A percentile compares a stretch with the other conserved stretches of the same genome.
Evolutionary conservation across 2,329 filamentous ascomycete genomes (phyloP).

Genomic region (Paraconiothyrium sp.): DNA sequence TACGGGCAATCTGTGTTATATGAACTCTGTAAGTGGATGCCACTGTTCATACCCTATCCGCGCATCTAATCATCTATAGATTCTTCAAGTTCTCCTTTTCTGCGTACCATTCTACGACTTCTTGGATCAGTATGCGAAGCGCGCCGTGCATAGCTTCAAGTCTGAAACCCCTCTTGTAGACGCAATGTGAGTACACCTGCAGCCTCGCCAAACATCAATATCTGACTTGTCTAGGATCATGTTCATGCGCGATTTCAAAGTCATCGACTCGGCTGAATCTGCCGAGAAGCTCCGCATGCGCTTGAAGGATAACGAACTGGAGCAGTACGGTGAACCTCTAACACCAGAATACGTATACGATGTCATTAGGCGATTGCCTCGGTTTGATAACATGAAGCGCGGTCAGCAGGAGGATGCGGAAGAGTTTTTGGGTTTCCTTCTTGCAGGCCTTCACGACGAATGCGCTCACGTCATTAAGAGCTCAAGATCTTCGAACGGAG

Average conservation of each 20-base stretch:
- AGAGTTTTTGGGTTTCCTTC: conserved; percentile 91
- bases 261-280: conserved; percentile 81
- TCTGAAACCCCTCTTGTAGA: conserved; percentile 93
- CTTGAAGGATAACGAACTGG: conserved; percentile 83
- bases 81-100: conserved; percentile 94
- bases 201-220: neutral
- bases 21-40: conserved; percentile 89
- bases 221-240: conserved; percentile 72
- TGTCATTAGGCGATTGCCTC: conserved; percentile 83
- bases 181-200: conserved; percentile 75
- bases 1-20: conserved; percentile 99
- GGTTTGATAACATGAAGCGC: conserved; percentile 93
- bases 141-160: conserved; percentile 90
- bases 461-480: conserved; percentile 79
- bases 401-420: conserved; percentile 98
- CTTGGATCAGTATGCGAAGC: conserved; percentile 83
- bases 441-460: conserved; percentile 94
- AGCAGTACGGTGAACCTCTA: conserved; percentile 90
- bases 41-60: neutral
- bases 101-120: conserved; percentile 96
- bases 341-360: conserved; percentile 96
- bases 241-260: conserved; percentile 92
- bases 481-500: conserved; percentile 46
- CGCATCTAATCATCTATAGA: conserved; percentile 62
- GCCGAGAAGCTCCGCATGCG: conserved; percentile 76